Percentiles rank a stretch among this genome's conserved stretches.
These are phyloP conservation scores for Protomyces gravidus DNA, from an alignment of 1,139 yeast genomes.

Conservation along the genomic window DNA sequence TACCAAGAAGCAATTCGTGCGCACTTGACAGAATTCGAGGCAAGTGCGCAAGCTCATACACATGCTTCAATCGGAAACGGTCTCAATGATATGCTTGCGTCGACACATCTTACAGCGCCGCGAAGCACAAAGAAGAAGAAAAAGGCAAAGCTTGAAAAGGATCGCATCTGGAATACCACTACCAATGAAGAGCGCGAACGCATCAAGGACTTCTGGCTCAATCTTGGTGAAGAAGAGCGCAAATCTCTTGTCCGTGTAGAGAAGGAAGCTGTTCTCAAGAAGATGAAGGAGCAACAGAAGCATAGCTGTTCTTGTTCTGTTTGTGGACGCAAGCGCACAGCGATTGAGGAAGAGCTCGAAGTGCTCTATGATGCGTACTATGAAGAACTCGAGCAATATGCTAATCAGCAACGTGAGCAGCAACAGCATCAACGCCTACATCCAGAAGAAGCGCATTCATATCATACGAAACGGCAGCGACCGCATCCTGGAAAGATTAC, in stretches of 20 bases:
- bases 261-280: constrained; percentile 62
- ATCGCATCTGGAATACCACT: constrained; percentile 57
- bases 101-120: constrained; percentile 1
- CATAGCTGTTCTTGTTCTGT: constrained; percentile 65
- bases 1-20: constrained; percentile 26
- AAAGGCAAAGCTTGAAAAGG: constrained; percentile 42
- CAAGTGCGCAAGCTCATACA: not conserved
- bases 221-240: constrained; percentile 58
- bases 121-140: constrained; percentile 39
- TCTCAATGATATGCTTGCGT: not conserved
- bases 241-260: constrained; percentile 62
- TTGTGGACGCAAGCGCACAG: constrained; percentile 68
- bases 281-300: constrained; percentile 57
- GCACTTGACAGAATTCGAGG: constrained; percentile 22
- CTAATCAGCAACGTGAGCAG: constrained; percentile 35
- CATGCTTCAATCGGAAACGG: not conserved
- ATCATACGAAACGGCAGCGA: constrained; percentile 22
- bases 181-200: constrained; percentile 57
- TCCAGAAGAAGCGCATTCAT: not conserved
- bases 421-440: constrained; percentile 28
- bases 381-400: constrained; percentile 42
- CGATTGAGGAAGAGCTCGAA: constrained; percentile 76
- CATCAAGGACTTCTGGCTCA: constrained; percentile 65
- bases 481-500: constrained; percentile 17
- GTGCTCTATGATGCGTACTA: constrained; percentile 60